A percentile compares a stretch with the other conserved stretches of the same genome.
phyloP scores from a whole-genome alignment of 495 filamentous ascomycete species.

The Sporormia fimetaria region DNA sequence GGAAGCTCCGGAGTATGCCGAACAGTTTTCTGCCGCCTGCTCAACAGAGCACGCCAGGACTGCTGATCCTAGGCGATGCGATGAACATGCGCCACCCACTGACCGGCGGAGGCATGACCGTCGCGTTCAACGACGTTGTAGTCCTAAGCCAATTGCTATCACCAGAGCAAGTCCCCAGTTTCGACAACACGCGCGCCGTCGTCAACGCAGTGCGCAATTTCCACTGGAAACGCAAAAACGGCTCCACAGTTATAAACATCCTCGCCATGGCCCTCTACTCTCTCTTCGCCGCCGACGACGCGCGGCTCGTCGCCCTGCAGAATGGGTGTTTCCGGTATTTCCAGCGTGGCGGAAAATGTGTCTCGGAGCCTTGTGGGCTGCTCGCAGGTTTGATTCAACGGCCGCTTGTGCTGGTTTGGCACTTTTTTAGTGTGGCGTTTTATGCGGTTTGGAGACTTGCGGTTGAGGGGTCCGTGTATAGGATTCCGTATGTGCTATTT shows the following conservation, averaged over 20 bases:
- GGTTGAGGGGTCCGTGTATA: conserved; percentile 1
- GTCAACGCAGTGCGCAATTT: conserved; percentile 59
- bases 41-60: conserved; percentile 56
- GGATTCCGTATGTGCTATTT: conserved; percentile 12
- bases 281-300: conserved; percentile 77
- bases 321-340: conserved; percentile 92
- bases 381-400: conserved; percentile 72
- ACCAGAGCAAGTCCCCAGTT: conserved; percentile 51
- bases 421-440: conserved; percentile 91
- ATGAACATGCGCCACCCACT: conserved; percentile 95
- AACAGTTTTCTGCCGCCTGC: conserved; percentile 81
- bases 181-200: conserved; percentile 56
- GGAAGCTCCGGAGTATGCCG: conserved; percentile 72
- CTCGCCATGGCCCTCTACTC: conserved; percentile 83
- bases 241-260: conserved; percentile 86
- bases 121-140: conserved; percentile 79
- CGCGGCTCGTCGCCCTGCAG: conserved; percentile 67
- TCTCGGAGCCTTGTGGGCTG: conserved; percentile 68
- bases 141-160: conserved; percentile 59
- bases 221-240: conserved; percentile 76
- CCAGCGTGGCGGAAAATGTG: conserved; percentile 55
- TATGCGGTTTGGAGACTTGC: conserved; percentile 64
- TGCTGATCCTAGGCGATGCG: conserved; percentile 79
- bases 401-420: conserved; percentile 69
- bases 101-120: conserved; percentile 93